Conservation (phyloP, 2,329 filamentous ascomycete genomes). For the Atkinsonella texensis region DNA sequence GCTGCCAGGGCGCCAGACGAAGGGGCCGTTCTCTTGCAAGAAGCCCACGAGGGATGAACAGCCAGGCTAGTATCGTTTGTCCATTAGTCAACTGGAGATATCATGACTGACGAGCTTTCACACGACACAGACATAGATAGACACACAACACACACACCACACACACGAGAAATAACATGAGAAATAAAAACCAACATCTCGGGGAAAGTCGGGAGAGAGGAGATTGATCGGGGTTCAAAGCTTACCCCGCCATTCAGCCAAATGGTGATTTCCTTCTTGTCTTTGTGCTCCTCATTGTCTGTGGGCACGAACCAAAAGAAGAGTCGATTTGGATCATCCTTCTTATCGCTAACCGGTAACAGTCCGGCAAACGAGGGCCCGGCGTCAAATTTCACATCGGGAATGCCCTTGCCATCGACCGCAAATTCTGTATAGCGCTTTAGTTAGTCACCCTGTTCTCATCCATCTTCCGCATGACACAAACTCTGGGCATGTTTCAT, state of each 20-base stretch:
- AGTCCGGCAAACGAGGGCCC: conserved; percentile 47
- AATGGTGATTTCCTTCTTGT: conserved; percentile 47
- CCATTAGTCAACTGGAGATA: too few species aligned
- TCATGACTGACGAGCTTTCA: too few species aligned
- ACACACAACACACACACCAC: too few species aligned
- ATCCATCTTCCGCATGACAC: too few species aligned
- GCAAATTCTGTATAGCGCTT: conserved; percentile 36
- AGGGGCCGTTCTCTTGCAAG: conserved; percentile 66
- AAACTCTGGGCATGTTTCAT: too few species aligned
- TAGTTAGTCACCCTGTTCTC: neutral
- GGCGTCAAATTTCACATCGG: conserved; percentile 53
- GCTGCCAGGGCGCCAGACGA: conserved; percentile 60
- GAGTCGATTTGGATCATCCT: conserved; percentile 38
- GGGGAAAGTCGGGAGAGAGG: too few species aligned
- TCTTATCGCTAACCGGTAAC: conserved; percentile 37
- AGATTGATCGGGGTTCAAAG: conserved; percentile 1
- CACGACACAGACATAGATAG: too few species aligned
- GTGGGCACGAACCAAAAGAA: conserved; percentile 60
- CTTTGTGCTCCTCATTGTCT: conserved; percentile 27
- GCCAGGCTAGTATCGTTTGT: conserved; percentile 24
- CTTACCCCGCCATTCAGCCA: conserved; percentile 45
- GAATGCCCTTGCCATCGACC: conserved; percentile 48
- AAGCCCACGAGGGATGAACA: conserved; percentile 55
- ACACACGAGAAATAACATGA: too few species aligned
- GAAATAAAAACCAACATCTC: neutral